phyloP scores from a whole-genome alignment of 2,329 filamentous ascomycete species.

The Fusarium sp. region DNA sequence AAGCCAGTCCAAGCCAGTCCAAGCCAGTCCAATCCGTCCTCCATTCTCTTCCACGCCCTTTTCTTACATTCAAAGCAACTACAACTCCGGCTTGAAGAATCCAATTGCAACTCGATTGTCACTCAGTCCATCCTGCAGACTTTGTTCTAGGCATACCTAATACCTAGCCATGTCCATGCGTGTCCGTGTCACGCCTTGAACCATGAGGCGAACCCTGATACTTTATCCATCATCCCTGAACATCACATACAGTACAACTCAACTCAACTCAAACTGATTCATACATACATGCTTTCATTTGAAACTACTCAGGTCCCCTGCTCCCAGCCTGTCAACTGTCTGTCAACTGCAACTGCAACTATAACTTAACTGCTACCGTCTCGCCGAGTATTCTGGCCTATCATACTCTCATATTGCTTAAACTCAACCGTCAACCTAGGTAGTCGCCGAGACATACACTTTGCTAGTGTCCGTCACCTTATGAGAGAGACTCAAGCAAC shows the following conservation, averaged over 20 bases:
- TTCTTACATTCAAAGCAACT: slow-evolving; percentile 8
- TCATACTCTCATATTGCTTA: slow-evolving; percentile 7
- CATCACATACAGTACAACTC: slow-evolving; percentile 7
- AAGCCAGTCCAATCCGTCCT: neutral
- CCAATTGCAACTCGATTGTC: neutral
- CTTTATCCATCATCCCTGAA: slow-evolving; percentile 27
- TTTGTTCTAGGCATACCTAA: slow-evolving; percentile 12
- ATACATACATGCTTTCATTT: slow-evolving; percentile 23
- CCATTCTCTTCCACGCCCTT: slow-evolving; percentile 15
- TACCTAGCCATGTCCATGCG: slow-evolving; percentile 26
- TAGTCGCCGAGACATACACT: slow-evolving; percentile 1
- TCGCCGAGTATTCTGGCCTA: slow-evolving; percentile 16
- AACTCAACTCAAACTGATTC: slow-evolving; percentile 14
- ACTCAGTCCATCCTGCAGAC: slow-evolving; percentile 29
- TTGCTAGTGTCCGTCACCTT: neutral
- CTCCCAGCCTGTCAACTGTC: slow-evolving; percentile 9
- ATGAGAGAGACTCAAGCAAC: slow-evolving; percentile 13
- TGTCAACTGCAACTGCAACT: neutral
- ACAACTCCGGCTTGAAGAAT: neutral
- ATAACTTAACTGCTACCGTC: neutral
- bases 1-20: slow-evolving; percentile 8
- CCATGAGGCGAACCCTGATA: slow-evolving; percentile 37
- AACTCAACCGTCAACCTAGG: neutral
- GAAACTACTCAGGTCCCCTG: slow-evolving; percentile 39
- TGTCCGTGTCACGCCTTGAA: slow-evolving; percentile 29